These are phyloP conservation scores for Arthrocladium fulminans DNA, from an alignment of 2,329 filamentous ascomycete species.

Conservation along the genomic window DNA sequence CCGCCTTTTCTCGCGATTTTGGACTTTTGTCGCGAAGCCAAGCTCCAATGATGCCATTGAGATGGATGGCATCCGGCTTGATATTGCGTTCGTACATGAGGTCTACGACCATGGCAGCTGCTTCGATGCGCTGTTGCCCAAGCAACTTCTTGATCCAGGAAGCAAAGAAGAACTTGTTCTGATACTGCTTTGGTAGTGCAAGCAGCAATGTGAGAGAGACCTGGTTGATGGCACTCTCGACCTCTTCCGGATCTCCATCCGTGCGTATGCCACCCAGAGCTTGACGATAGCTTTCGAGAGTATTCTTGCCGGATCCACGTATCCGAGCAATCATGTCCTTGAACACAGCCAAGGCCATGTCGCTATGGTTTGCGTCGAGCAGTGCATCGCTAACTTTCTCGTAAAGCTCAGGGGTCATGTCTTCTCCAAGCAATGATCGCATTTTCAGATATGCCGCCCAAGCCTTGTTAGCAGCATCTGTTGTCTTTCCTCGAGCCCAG, in stretches of 20 bases:
- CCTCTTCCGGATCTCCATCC: conserved; percentile 21
- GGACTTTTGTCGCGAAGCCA: conserved; percentile 59
- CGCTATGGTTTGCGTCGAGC: conserved; percentile 54
- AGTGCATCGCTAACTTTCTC: conserved; percentile 65
- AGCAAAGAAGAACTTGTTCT: conserved; percentile 74
- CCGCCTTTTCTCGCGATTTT: conserved; percentile 51
- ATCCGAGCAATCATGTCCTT: conserved; percentile 78
- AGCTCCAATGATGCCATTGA: conserved; percentile 73
- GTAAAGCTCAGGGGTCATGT: conserved; percentile 64
- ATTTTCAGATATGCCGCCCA: conserved; percentile 61
- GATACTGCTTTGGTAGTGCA: conserved; percentile 43
- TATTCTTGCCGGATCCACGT: conserved; percentile 36
- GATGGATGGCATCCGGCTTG: conserved; percentile 60
- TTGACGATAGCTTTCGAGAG: conserved; percentile 37
- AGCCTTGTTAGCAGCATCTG: conserved; percentile 48
- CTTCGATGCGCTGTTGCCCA: conserved; percentile 59
- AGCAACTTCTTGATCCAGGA: conserved; percentile 84
- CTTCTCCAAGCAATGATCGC: conserved; percentile 49
- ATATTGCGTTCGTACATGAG: conserved; percentile 65
- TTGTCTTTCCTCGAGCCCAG: conserved; percentile 47
- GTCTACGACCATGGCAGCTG: conserved; percentile 62
- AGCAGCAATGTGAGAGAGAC: conserved; percentile 43
- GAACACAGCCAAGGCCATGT: conserved; percentile 66
- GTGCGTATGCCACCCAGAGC: conserved; percentile 11
- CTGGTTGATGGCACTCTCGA: conserved; percentile 38